Conservation (phyloP, 2,329 filamentous ascomycete species). For the Penicillium sp. region DNA sequence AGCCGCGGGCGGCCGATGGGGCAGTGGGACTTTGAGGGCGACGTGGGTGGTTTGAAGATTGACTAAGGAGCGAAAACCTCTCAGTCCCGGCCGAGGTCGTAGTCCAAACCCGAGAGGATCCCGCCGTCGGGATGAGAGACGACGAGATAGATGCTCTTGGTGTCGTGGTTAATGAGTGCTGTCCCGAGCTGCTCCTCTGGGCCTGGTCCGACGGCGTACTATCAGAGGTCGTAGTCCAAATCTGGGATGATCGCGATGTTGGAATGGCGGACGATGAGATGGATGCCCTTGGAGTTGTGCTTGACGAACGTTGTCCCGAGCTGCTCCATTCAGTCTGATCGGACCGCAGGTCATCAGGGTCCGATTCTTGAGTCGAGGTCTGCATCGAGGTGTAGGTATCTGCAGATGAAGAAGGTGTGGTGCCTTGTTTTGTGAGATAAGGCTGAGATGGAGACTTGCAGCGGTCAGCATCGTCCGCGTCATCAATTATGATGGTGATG, state of each 20-base stretch:
- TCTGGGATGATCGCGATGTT: slow-evolving; percentile 13
- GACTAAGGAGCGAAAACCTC: background rate
- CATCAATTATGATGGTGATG: slow-evolving; percentile 20
- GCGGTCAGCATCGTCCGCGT: slow-evolving; percentile 1
- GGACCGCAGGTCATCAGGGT: background rate
- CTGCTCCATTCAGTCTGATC: background rate
- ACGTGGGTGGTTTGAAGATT: background rate
- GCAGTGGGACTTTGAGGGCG: background rate
- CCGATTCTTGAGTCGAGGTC: slow-evolving; percentile 3
- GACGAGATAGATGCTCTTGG: slow-evolving; percentile 5
- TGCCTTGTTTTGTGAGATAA: slow-evolving; percentile 7
- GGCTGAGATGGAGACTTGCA: background rate
- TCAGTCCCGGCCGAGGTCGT: slow-evolving; percentile 9
- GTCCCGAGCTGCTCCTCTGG: background rate
- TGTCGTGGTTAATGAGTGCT: slow-evolving; percentile 1
- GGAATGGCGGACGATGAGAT: background rate
- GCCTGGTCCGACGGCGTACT: background rate
- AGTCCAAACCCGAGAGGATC: slow-evolving; percentile 17
- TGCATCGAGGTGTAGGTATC: slow-evolving; percentile 6
- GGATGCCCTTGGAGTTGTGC: slow-evolving; percentile 5
- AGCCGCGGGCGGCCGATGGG: background rate
- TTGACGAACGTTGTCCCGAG: slow-evolving; percentile 6
- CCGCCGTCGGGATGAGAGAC: background rate
- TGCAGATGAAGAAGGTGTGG: background rate
- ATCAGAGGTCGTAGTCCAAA: slow-evolving; percentile 15